Evolutionary conservation across 2,329 filamentous ascomycete genomes (phyloP).

Genomic region (Aspergillus brasiliensis): DNA sequence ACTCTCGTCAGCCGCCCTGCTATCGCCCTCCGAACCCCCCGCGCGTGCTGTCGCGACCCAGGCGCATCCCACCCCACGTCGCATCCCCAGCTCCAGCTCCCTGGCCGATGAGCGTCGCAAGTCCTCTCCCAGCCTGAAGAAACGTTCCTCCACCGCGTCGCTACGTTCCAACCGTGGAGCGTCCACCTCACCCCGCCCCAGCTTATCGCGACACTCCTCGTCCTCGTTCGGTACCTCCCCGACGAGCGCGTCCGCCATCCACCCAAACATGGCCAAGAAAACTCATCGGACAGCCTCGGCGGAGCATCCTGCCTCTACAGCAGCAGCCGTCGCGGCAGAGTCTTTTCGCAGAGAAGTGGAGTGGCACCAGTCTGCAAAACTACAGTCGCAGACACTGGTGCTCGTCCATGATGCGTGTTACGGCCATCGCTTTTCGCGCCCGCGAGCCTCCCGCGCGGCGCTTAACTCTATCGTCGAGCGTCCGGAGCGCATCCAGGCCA

Average conservation of each 20-base stretch:
- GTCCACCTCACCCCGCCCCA: conserved; percentile 31
- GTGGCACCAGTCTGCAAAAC: conserved; percentile 55
- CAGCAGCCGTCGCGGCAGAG: conserved; percentile 63
- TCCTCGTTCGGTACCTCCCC: conserved; percentile 32
- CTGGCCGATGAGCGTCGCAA: conserved; percentile 40
- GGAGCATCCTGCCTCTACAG: conserved; percentile 43
- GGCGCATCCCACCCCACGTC: conserved; percentile 27
- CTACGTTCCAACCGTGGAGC: conserved; percentile 37
- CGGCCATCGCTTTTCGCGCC: conserved; percentile 86
- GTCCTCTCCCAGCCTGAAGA: conserved; percentile 40
- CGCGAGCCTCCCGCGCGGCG: conserved; percentile 70
- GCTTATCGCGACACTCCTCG: conserved; percentile 38
- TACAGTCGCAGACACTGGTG: conserved; percentile 68
- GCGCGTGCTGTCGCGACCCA: conserved; percentile 23
- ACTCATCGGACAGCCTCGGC: conserved; percentile 22
- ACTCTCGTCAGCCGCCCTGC: conserved; percentile 24
- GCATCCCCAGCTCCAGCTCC: conserved; percentile 39
- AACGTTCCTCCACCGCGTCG: conserved; percentile 41
- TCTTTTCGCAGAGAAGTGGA: conserved; percentile 72
- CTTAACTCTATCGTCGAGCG: conserved; percentile 87
- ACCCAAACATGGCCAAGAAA: conserved; percentile 31
- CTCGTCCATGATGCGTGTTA: conserved; percentile 93
- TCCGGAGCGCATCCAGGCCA: conserved; percentile 85
- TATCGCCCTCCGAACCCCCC: conserved; percentile 28
- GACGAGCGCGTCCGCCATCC: conserved; percentile 16